Evolutionary conservation across 192 early-diverging fungal species (phyloP), one percentile per base, ranked within the genome.

Genomic region (Backusella sp.): DNA sequence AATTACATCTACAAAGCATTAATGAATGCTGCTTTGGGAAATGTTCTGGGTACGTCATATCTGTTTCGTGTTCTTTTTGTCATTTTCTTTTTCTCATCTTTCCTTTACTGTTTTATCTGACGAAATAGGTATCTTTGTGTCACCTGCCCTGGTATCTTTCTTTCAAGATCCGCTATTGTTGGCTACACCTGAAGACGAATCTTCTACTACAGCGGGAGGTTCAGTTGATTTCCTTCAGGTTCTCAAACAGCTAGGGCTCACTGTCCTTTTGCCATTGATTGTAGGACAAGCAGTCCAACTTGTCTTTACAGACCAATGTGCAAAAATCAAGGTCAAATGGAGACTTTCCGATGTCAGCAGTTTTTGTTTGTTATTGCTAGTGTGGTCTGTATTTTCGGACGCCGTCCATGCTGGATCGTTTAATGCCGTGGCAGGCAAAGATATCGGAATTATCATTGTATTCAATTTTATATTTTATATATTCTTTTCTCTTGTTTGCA

Each of bases 321-420:
- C 85, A 12, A 81, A 67, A 70, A 77, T 90, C 36, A 83, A 84
- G 59, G 84, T 39, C 6, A 84, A 80, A 66, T 82, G 88, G 11
- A 87, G 86, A 37, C 79, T 91, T 44, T 79, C 87, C 0, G 84
- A 86, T 19, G 37, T 93, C 62, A 91, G 90, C 73, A 85, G 82
- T 68, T 30, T 82, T 3, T 80, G 88, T 73, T 86, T 93, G 4
- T 78, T 93, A 56, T 79, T 90, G 30, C 73, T 93, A n/a, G 91
- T 93, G 15, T 92, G 89, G 90, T 88, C 85, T 28, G 89, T 91
- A 8, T 93, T 92, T 75, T 91, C 88, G 73, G 91, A 93, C 78
- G 89, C 92, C 6, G 88, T 93, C 70, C 39, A 82, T 34, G 84
- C 86, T 49, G 71, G 89, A 69, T 83, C 90, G 3, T 89, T 86